Conservation (phyloP, 2,329 filamentous ascomycete species). For the Raffaelea deltoideospora region DNA sequence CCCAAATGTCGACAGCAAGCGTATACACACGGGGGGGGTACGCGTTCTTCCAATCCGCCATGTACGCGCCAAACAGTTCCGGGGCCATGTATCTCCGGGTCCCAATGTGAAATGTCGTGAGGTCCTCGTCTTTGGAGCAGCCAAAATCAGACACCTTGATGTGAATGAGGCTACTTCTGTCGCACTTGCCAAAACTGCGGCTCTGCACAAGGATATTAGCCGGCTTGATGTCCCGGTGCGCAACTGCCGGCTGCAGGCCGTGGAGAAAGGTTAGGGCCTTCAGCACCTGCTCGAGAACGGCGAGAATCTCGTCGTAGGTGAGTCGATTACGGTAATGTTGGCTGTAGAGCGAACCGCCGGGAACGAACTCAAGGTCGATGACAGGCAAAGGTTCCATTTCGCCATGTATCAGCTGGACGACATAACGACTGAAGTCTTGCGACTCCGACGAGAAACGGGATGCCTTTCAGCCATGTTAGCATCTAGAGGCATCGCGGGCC, state of each 20-base stretch:
- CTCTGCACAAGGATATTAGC: constrained; percentile 38
- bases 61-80: constrained; percentile 60
- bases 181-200: constrained; percentile 26
- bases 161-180: constrained; percentile 37
- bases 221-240: constrained; percentile 26
- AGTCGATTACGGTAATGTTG: background rate
- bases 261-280: background rate
- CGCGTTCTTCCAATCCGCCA: constrained; percentile 32
- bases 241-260: constrained; percentile 34
- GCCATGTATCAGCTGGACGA: background rate
- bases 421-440: background rate
- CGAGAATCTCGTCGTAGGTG: constrained; percentile 2
- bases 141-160: constrained; percentile 93
- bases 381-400: background rate
- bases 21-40: constrained; percentile 84
- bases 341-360: background rate
- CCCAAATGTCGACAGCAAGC: constrained; percentile 89
- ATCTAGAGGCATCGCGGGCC: too few relatives aligned
- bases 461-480: background rate
- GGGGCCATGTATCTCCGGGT: constrained; percentile 92
- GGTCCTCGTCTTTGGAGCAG: constrained; percentile 90
- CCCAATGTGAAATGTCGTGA: constrained; percentile 85
- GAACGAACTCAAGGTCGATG: constrained; percentile 1
- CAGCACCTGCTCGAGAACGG: background rate
- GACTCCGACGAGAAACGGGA: background rate